Conservation (phyloP, 2,329 filamentous ascomycete genomes). For the Tolypocladium paradoxum region DNA sequence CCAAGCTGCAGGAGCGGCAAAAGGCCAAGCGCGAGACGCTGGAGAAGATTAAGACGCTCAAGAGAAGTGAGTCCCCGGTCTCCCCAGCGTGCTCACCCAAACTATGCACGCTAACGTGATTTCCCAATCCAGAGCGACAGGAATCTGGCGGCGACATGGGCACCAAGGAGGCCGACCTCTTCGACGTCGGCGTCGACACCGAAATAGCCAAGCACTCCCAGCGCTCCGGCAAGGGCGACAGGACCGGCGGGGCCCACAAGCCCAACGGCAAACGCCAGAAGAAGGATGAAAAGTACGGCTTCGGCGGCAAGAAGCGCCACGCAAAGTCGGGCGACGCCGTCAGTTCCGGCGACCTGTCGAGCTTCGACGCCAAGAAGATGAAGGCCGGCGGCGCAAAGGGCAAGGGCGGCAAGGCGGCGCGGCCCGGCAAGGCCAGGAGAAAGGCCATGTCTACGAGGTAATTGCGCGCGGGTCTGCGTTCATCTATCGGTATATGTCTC, state of each 20-base stretch:
- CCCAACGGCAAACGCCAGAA: conserved; percentile 70
- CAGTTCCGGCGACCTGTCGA: conserved; percentile 69
- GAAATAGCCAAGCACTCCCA: conserved; percentile 35
- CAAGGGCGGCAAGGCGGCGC: conserved; percentile 26
- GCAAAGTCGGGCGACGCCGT: conserved; percentile 81
- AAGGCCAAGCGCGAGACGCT: conserved; percentile 88
- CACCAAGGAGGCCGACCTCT: conserved; percentile 73
- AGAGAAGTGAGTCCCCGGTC: conserved; percentile 65
- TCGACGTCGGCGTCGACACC: conserved; percentile 78
- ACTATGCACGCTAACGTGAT: neutral
- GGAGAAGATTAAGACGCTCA: conserved; percentile 89
- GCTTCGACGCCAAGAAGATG: conserved; percentile 76
- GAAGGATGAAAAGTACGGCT: conserved; percentile 91
- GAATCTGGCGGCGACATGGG: conserved; percentile 51
- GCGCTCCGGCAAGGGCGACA: conserved; percentile 25
- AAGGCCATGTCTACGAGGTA: conserved; percentile 26
- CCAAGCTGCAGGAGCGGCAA: conserved; percentile 86
- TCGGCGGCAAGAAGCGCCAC: conserved; percentile 90
- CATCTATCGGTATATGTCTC: neutral
- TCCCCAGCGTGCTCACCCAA: neutral
- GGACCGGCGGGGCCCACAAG: conserved; percentile 11
- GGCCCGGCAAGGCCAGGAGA: conserved; percentile 42
- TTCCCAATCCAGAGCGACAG: conserved; percentile 61
- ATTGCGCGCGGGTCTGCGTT: neutral
- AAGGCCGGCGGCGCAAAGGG: conserved; percentile 40